Base-by-base conservation (phyloP, 108 stramenopile species). In the Mediolabrus comicus region DNA sequence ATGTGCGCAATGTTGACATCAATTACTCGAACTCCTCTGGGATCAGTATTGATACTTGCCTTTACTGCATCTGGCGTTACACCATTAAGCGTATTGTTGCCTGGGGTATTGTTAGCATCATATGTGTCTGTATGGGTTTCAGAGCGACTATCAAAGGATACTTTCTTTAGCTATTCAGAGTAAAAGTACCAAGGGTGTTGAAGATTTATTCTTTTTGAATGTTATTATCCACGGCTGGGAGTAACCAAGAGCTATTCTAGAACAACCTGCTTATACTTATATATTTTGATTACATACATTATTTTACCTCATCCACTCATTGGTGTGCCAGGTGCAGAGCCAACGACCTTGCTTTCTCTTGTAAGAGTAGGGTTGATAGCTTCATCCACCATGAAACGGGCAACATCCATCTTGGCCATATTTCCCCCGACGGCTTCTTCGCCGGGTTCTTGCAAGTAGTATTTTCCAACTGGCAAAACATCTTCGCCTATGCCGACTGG, bases 371-470 rank as follows among this genome's bases (percentile, higher is more conserved):
- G 89, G 11, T 69, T 26, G 2, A 90, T 32, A 6, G 89, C 92
- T 66, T 93, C 82, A 53, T 86, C 62, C 0, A 93, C 77, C 72
- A 87, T 67, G 71, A 88, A 90, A 8, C 77, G 49, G n/a, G 86
- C 89, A 27, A 57, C 74, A 71, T 93, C 92, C 53, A 85, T 46
- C 59, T 93, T 93, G 53, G 89, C 82, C 79, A 90, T 79, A 32
- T 84, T 67, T 5, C 64, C 43, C 24, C 79, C 80, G 12, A 86
- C 69, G 4, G 54, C 66, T 57, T 88, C 90, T 31, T 70, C 30
- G 7, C 59, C 52, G 1, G 74, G 53, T 14, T 85, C 58, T 64
- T 91, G 90, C 0, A 87, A 5, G 46, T 53, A 84, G 58, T 75
- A 86, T 46, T 76, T 62, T 1, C 73, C 76, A 3, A 53, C 34